Evolutionary conservation across 2,329 filamentous ascomycete species (phyloP).

Genomic region (Dendryphion nanum): DNA sequence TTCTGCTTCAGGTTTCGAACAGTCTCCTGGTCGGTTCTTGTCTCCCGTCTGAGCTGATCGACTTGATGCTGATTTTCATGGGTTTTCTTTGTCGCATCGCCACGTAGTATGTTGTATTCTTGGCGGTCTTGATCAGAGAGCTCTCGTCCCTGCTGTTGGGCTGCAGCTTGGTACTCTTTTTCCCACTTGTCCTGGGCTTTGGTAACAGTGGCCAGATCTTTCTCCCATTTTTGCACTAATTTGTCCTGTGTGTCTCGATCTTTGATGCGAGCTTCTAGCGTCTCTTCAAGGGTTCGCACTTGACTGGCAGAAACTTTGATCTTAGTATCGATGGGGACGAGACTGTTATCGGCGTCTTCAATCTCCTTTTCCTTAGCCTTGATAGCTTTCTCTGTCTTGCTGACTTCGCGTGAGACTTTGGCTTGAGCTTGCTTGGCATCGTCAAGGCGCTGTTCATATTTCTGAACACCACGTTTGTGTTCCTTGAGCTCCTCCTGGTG

Average conservation of each 20-base stretch:
- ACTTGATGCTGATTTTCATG: slow-evolving; percentile 79
- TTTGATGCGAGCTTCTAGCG: slow-evolving; percentile 69
- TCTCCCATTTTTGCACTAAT: slow-evolving; percentile 71
- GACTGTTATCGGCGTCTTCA: slow-evolving; percentile 78
- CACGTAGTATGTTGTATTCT: slow-evolving; percentile 81
- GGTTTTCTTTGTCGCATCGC: slow-evolving; percentile 80
- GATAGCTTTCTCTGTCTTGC: slow-evolving; percentile 81
- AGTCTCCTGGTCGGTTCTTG: slow-evolving; percentile 88
- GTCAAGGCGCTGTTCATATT: slow-evolving; percentile 77
- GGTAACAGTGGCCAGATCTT: slow-evolving; percentile 78
- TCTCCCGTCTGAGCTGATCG: slow-evolving; percentile 81
- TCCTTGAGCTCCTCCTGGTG: slow-evolving; percentile 96
- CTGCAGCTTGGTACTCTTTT: slow-evolving; percentile 77
- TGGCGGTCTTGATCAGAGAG: slow-evolving; percentile 83
- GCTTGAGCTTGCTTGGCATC: slow-evolving; percentile 81
- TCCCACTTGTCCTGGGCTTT: slow-evolving; percentile 90
- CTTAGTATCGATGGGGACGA: slow-evolving; percentile 91
- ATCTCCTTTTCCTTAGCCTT: slow-evolving; percentile 82
- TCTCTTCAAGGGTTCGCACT: slow-evolving; percentile 64
- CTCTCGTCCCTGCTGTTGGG: slow-evolving; percentile 83
- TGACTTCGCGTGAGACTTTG: slow-evolving; percentile 71
- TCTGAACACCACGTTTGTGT: slow-evolving; percentile 81
- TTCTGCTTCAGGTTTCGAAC: slow-evolving; percentile 87
- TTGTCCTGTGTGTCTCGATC: slow-evolving; percentile 72
- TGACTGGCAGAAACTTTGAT: slow-evolving; percentile 71